A percentile compares a stretch with the other conserved stretches of the same genome.
These are phyloP conservation scores for Pichia gijzeniarum DNA, from an alignment of 805 yeast species.

Conservation along the genomic window DNA sequence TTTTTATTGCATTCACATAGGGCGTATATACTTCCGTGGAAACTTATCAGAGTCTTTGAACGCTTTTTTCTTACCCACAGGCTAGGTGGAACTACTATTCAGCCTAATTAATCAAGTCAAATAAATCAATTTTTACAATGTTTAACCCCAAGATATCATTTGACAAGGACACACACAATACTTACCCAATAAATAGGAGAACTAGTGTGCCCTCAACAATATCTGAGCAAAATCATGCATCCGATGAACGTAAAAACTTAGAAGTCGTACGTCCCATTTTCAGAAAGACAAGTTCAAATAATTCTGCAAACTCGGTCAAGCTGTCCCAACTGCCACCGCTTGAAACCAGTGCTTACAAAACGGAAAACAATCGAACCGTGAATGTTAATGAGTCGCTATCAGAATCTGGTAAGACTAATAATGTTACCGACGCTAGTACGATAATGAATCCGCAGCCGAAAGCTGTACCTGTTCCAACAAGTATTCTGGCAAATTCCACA, in stretches of 20 bases:
- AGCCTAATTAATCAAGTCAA: no score
- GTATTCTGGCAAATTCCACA: slow-evolving; percentile 8
- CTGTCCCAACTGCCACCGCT: slow-evolving; percentile 14
- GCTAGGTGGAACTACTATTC: no score
- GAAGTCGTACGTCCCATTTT: slow-evolving; percentile 10
- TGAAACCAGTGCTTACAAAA: slow-evolving; percentile 6
- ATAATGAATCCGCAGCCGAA: slow-evolving; percentile 1
- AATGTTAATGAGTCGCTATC: slow-evolving; percentile 10
- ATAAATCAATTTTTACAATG: neutral
- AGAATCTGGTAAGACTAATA: slow-evolving; percentile 4
- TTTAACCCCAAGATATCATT: neutral
- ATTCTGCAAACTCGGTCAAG: slow-evolving; percentile 7
- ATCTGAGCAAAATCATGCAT: neutral
- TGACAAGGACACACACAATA: neutral
- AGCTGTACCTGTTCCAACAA: slow-evolving; percentile 4
- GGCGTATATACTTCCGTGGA: no score
- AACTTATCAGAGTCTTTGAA: no score
- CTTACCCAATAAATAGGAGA: neutral
- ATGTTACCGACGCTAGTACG: neutral
- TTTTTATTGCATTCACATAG: no score
- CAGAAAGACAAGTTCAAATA: slow-evolving; percentile 4
- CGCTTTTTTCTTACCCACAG: no score
- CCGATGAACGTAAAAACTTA: neutral
- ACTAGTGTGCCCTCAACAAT: neutral
- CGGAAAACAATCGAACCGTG: neutral